Evolutionary conservation across 345 rosid genomes (phyloP).

Genomic region (Eucalyptus cladocalyx): DNA sequence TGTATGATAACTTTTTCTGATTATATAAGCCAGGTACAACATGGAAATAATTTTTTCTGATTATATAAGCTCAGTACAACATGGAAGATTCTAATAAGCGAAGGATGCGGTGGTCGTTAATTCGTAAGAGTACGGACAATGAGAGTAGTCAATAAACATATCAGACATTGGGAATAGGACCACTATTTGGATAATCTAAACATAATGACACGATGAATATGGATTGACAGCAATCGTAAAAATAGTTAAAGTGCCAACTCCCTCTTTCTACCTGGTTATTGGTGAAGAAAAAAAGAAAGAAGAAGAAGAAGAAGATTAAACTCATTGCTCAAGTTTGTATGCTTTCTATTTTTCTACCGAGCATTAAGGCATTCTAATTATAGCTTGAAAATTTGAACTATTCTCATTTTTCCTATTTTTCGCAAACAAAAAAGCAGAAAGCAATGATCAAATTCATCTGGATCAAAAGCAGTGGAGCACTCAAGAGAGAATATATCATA

Average conservation of each 20-base stretch:
- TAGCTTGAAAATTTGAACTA: not conserved
- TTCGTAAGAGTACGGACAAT: not conserved
- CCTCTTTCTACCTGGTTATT: not conserved
- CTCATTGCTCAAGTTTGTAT: not conserved
- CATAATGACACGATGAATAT: not conserved
- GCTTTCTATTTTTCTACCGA: not conserved
- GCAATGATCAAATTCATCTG: not conserved
- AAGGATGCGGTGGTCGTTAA: not conserved
- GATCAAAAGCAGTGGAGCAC: not conserved
- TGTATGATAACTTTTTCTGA: not conserved
- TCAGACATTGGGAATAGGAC: not conserved
- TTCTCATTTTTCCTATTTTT: not conserved
- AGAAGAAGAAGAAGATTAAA: not conserved
- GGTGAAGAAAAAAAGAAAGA: fast-evolving
- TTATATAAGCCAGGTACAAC: not conserved
- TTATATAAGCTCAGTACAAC: not conserved
- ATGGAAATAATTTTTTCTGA: not conserved
- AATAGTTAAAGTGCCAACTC: not conserved
- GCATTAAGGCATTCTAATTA: not conserved
- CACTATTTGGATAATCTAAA: not conserved
- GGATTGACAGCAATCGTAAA: not conserved
- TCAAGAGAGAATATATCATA: not conserved
- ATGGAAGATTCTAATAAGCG: not conserved
- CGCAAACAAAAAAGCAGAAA: not conserved
- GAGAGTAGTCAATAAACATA: not conserved